These are phyloP conservation scores for Allium sativum DNA, from an alignment of 106 monocot species.

Conservation along the genomic window DNA sequence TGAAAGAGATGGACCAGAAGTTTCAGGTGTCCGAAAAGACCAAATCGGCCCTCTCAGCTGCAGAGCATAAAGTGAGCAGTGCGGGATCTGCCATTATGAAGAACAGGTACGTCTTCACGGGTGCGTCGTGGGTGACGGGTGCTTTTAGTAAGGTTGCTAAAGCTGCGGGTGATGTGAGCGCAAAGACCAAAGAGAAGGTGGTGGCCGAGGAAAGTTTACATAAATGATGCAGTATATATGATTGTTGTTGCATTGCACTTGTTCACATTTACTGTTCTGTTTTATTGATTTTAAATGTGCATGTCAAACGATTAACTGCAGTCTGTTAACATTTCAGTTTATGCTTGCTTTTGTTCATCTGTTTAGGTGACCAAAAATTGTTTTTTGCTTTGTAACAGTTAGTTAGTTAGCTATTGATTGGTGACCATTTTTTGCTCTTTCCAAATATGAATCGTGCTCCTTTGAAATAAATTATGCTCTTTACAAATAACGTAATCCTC, in stretches of 20 bases:
- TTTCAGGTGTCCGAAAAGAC: conserved; percentile 89
- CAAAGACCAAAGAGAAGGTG: conserved; percentile 60
- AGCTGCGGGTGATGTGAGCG: conserved; percentile 50
- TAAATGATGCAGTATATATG: background rate
- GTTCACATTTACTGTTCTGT: background rate
- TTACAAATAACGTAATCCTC: no score
- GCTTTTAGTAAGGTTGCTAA: conserved; percentile 55
- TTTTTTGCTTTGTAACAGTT: no score
- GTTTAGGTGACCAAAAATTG: no score
- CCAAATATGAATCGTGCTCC: no score
- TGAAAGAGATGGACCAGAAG: conserved; percentile 84
- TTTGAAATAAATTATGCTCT: no score
- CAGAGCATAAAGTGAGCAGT: conserved; percentile 75
- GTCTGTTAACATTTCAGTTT: no score
- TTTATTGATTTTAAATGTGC: background rate
- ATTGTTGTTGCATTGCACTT: no score
- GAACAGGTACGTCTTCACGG: conserved; percentile 64
- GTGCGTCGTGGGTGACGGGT: conserved; percentile 68
- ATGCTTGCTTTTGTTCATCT: no score
- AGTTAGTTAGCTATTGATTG: no score
- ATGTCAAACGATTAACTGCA: background rate
- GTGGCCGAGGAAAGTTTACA: conserved; percentile 20
- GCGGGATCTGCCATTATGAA: conserved; percentile 78
- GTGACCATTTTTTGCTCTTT: no score
- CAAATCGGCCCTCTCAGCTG: conserved; percentile 50